Conservation (phyloP, 2,329 filamentous ascomycete species). For the Colletotrichum sp. region DNA sequence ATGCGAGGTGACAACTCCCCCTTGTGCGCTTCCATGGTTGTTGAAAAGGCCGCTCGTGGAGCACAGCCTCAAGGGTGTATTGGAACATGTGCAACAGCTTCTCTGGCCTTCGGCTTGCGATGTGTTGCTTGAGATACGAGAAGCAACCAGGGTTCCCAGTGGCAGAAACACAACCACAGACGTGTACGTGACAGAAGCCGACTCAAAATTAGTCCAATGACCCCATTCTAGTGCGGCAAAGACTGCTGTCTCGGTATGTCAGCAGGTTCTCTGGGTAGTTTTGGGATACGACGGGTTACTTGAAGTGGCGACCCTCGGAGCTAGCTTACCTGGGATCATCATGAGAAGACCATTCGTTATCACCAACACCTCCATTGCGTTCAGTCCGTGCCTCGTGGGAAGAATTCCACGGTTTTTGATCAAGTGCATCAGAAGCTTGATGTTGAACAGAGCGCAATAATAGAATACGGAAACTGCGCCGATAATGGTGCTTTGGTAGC, state of each 20-base stretch:
- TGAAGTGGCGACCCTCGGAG: not conserved
- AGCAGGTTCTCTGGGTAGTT: not conserved
- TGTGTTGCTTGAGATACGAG: slow-evolving; percentile 41
- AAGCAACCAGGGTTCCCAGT: slow-evolving; percentile 56
- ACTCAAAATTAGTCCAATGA: slow-evolving; percentile 48
- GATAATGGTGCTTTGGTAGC: slow-evolving; percentile 39
- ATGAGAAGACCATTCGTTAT: slow-evolving; percentile 62
- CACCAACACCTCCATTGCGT: slow-evolving; percentile 58
- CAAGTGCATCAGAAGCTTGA: slow-evolving; percentile 55
- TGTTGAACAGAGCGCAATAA: slow-evolving; percentile 62
- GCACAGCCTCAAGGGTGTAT: not conserved
- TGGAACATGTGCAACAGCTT: slow-evolving; percentile 11
- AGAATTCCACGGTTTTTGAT: slow-evolving; percentile 51
- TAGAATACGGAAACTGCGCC: slow-evolving; percentile 51
- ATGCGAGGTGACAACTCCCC: slow-evolving; percentile 28
- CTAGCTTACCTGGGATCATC: slow-evolving; percentile 55
- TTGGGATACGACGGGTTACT: not conserved
- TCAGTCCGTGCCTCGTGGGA: slow-evolving; percentile 44
- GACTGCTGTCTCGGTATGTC: slow-evolving; percentile 42
- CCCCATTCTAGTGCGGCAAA: slow-evolving; percentile 55
- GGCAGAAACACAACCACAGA: slow-evolving; percentile 57
- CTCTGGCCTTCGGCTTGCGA: slow-evolving; percentile 14
- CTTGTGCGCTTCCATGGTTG: slow-evolving; percentile 9
- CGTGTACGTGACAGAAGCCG: slow-evolving; percentile 53
- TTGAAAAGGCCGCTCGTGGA: not conserved